Base-by-base conservation (phyloP, 345 rosid species). In the Aethionema arabicum region DNA sequence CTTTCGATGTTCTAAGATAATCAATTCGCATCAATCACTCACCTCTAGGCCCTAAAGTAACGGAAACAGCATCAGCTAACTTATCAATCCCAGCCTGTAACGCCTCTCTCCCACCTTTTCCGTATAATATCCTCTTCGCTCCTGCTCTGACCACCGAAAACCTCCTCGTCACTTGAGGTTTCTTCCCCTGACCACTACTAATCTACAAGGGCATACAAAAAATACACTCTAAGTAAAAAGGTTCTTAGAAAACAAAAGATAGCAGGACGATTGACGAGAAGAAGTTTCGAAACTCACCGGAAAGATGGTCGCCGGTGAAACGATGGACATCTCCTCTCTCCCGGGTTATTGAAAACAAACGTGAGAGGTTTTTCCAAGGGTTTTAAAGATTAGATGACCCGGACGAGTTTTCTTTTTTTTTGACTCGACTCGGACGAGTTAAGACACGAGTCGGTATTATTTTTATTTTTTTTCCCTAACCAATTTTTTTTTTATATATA, bases 21-120 rank as follows among this genome's bases (percentile, higher is more conserved):
- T 1, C 5, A 59, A 61, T 36, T 62, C 3, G 57, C 10, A 48
- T 4, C 8, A 55, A 57, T 33, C 11, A 39, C 33, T 65, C 38
- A 85, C 90, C 95, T 82, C 76, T 74, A 14, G 95, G 98, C 0
- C 96, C 98, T 40, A 86, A 74, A 61, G 98, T 91, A 64, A 74
- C 76, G 70, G 98, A 83, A 59, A 91, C 96, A 66, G 96, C 90
- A 75, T 86, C 92, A 37, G 96, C 95, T 59, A 91, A 61, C 74
- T 88, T 86, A 76, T 91, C 91, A 14, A 91, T 86, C 46, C 96
- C 98, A 49, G 81, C 83, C 63, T 77, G 96, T 33, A 91, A 66
- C n/a, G 82, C 83, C 35, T 80, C 82, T 61, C 88, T 82, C 72
- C 98, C 76, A 54, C 82, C 79, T 74, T 68, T 79, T 7, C 95